Base-by-base conservation (phyloP, 331 rosid genomes). In the Saraca asoca region DNA sequence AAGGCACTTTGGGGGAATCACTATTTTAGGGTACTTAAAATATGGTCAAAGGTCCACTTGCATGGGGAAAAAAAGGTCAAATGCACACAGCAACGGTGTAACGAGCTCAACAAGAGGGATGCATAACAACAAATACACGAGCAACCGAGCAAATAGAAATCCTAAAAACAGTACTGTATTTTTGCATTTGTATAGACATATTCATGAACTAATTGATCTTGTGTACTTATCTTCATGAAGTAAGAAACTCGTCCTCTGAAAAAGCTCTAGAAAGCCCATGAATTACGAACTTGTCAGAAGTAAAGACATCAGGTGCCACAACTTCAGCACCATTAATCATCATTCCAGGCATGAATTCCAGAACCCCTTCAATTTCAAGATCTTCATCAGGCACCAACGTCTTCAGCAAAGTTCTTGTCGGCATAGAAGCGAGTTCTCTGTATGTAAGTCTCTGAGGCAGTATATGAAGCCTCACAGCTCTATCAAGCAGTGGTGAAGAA, bases 251-350 rank as follows among this genome's bases (percentile, higher is more conserved):
- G 3, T 52, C 41, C 70, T 73, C 60, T 48, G 81, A 62, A 12
- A 91, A 76, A 76, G 91, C 83, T 66, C 68, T 69, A 15, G 95
- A 83, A 71, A 88, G 87, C 57, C 95, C 96, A 77, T 89, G 98
- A 66, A 91, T 64, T 0, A 78, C 87, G 44, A 84, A 83, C 15
- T 63, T 87, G 9, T 79, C 76, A 0, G 95, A 91, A 66, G 50
- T 39, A 7, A 78, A 71, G 54, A 82, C 39, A 9, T 89, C 92
- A 15, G 95, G 89, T 5, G 66, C 81, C 56, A 83, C 88, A 35
- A 91, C 76, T 62, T 83, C 74, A 7, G 78, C 85, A 2, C 96
- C 89, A 57, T 74, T 80, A 37, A 88, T 49, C 7, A 80, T 37
- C 56, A 88, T 61, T 45, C 84, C 81, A 1, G 52, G n/a, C 73